phyloP scores from a whole-genome alignment of 371 early-diverging fungal species.

The Thermomucor indicae-seudaticae region DNA sequence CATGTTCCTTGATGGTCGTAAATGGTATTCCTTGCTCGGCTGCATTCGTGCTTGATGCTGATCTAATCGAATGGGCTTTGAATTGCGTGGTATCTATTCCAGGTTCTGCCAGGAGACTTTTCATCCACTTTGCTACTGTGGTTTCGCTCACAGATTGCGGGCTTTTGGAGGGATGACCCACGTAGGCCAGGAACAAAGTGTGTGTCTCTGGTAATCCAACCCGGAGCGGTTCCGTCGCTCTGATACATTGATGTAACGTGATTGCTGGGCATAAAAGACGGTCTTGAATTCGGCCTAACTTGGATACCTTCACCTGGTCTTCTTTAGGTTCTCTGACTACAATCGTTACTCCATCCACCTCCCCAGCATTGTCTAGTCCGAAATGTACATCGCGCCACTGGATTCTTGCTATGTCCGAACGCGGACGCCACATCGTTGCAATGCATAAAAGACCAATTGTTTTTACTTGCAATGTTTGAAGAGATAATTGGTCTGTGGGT shows the following conservation, averaged over 20 bases:
- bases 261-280: background rate
- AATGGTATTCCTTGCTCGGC: background rate
- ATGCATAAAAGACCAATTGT: background rate
- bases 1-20: background rate
- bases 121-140: slow-evolving; percentile 6
- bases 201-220: background rate
- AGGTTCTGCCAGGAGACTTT: background rate
- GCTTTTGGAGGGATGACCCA: background rate
- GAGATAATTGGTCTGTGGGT: background rate
- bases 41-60: slow-evolving; percentile 6
- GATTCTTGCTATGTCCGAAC: slow-evolving; percentile 1
- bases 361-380: background rate
- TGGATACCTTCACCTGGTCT: background rate
- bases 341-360: background rate
- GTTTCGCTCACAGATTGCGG: background rate
- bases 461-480: background rate
- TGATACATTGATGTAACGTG: background rate
- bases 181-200: background rate
- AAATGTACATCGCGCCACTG: background rate
- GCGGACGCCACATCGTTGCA: slow-evolving; percentile 6
- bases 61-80: slow-evolving; percentile 2
- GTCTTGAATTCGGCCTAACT: background rate
- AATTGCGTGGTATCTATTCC: slow-evolving; percentile 2
- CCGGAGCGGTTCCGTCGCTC: background rate
- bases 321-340: background rate